Conservation (phyloP, 2,329 filamentous ascomycete genomes). For the Xylariaceae sp. region DNA sequence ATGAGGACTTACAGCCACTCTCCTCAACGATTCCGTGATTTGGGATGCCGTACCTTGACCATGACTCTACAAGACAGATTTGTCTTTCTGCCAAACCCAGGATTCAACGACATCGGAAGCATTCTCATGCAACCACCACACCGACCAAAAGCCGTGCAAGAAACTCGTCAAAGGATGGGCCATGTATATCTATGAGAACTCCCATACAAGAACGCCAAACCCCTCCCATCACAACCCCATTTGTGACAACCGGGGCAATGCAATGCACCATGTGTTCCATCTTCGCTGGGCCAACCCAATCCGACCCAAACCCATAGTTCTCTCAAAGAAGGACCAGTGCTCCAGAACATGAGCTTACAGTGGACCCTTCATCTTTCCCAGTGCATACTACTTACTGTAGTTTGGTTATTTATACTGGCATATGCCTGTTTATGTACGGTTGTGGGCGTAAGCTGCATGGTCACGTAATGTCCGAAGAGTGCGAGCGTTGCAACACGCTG, state of each 20-base stretch:
- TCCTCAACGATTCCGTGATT: no score
- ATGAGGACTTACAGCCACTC: no score
- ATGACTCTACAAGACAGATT: no score
- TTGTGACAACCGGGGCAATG: conserved; percentile 16
- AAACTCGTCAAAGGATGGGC: conserved; percentile 9
- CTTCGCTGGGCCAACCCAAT: conserved; percentile 8
- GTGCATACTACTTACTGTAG: conserved; percentile 4
- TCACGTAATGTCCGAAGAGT: not conserved
- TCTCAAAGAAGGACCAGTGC: not conserved
- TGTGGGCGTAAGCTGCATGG: not conserved
- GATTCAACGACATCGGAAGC: not conserved
- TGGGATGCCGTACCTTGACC: no score
- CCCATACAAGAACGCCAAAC: conserved; percentile 18
- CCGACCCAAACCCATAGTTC: not conserved
- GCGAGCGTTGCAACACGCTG: not conserved
- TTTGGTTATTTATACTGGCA: conserved; percentile 7
- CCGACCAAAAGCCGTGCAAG: not conserved
- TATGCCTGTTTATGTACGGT: conserved; percentile 13
- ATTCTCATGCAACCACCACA: not conserved
- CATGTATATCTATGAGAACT: conserved; percentile 19
- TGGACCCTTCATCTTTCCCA: not conserved
- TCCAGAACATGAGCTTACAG: not conserved
- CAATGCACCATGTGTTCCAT: conserved; percentile 19
- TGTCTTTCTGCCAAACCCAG: no score
- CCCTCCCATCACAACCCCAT: conserved; percentile 13